A percentile compares a stretch with the other conserved stretches of the same genome.
These are phyloP conservation scores for Podospora tetraspora DNA, from an alignment of 495 filamentous ascomycete genomes.

Conservation along the genomic window DNA sequence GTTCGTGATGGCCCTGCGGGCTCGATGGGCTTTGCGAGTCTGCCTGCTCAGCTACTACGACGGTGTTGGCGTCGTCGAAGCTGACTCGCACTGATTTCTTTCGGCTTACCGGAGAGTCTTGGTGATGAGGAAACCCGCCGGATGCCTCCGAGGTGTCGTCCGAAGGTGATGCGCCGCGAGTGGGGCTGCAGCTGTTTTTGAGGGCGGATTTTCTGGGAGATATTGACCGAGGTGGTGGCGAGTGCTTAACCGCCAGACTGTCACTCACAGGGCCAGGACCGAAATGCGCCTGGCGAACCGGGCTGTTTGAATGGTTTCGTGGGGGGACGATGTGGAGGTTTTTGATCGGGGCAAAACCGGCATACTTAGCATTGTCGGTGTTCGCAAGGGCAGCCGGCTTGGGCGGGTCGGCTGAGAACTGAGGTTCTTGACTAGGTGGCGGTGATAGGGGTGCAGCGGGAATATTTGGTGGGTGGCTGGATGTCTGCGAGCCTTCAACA, in stretches of 20 bases:
- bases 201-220: constrained; percentile 85
- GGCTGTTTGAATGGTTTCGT: constrained; percentile 33
- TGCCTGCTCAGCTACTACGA: constrained; percentile 56
- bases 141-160: constrained; percentile 40
- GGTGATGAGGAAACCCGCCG: constrained; percentile 24
- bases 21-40: constrained; percentile 47
- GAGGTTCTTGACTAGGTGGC: not conserved
- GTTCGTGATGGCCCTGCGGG: constrained; percentile 44
- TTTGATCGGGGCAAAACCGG: not conserved
- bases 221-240: constrained; percentile 71
- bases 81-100: constrained; percentile 76
- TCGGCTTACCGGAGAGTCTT: constrained; percentile 52
- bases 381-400: not conserved
- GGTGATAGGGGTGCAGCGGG: not conserved
- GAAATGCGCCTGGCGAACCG: constrained; percentile 67
- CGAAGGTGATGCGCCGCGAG: constrained; percentile 41
- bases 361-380: not conserved
- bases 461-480: not conserved
- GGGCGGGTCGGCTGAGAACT: not conserved
- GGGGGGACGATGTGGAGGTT: constrained; percentile 8
- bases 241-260: constrained; percentile 58
- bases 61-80: constrained; percentile 64
- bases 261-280: constrained; percentile 50
- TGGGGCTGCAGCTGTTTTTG: constrained; percentile 58
- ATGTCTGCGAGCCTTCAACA: not conserved